phyloP scores from a whole-genome alignment of 495 filamentous ascomycete genomes.

The Penicillium mononematosum region DNA sequence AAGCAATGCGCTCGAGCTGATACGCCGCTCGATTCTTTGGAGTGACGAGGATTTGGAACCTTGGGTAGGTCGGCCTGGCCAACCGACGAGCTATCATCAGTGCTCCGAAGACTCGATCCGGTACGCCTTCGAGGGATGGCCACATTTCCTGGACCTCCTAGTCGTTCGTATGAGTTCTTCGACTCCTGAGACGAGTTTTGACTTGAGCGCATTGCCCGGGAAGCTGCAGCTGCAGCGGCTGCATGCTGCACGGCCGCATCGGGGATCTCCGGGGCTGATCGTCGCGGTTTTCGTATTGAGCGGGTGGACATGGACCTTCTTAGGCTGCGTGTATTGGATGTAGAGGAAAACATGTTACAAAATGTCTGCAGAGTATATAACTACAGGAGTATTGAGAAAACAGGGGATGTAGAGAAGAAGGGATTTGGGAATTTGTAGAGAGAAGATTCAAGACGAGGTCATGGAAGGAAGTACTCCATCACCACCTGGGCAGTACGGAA shows the following conservation, averaged over 20 bases:
- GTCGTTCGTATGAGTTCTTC: slow-evolving; percentile 31
- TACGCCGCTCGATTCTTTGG: background rate
- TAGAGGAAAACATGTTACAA: slow-evolving; percentile 27
- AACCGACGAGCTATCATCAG: slow-evolving; percentile 11
- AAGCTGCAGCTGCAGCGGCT: slow-evolving; percentile 57
- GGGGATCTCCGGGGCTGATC: slow-evolving; percentile 44
- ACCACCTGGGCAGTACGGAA: background rate
- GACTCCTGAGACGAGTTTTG: slow-evolving; percentile 40
- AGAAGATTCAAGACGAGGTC: background rate
- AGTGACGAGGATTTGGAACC: slow-evolving; percentile 11
- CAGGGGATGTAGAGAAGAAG: background rate
- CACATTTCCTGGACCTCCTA: slow-evolving; percentile 37
- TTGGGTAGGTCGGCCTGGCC: slow-evolving; percentile 1
- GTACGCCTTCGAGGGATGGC: slow-evolving; percentile 38
- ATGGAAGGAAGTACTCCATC: background rate
- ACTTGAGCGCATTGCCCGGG: slow-evolving; percentile 60
- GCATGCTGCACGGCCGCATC: slow-evolving; percentile 60
- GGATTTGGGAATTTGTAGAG: background rate
- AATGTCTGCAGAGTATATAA: slow-evolving; percentile 26
- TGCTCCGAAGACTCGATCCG: slow-evolving; percentile 15
- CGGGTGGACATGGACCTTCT: slow-evolving; percentile 63
- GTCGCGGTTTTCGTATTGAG: slow-evolving; percentile 48
- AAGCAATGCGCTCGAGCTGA: slow-evolving; percentile 12
- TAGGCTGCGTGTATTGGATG: slow-evolving; percentile 43
- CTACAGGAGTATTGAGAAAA: background rate